Base-by-base conservation (phyloP, 208 protist species). In the Crithidia fasciculata region DNA sequence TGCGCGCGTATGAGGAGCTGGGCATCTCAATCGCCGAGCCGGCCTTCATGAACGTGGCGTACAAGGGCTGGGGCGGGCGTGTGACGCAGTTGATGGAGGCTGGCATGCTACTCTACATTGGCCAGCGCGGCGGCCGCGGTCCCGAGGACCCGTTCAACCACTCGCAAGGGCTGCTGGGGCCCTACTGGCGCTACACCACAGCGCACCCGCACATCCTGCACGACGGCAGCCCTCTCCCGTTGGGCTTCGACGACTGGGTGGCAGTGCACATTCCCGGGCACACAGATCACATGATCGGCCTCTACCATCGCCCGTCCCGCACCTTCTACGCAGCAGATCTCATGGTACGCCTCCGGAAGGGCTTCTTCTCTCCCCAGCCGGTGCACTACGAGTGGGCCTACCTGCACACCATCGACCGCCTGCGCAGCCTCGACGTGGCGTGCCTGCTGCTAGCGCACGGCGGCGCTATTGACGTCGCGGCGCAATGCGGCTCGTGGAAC, bases 271-370 rank as follows among this genome's bases (percentile, higher is more conserved):
- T 82, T 43, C 79, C 85, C 19, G 85, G 85, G 5, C 85, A 90
- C 77, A 90, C 85, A 5, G 71, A 69, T 13, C 82, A 90, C 65
- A 85, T 87, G 82, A 64, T 90, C 10, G 81, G 66, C 4, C 72
- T 86, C 47, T 91, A 86, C 71, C 86, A 91, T 73, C 7, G 47
- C 12, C 59, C 77, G 15, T 74, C 80, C 8, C 62, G 78, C n/a
- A 72, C 77, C 50, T 81, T 91, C 47, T 88, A 91, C 73, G 55
- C 61, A 7, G 69, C 77, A 4, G 82, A 91, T 60, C 66, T 82
- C 60, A 59, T 83, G 60, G 80, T 91, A 16, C 73, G 65, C 4
- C 73, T 83, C 6, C 43, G 54, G 49, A 80, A 77, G 49, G 78
- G 72, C n/a, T 81, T 86, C 68, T 84, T 86, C 39, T 64, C 78